Percentiles rank a stretch among this genome's conserved stretches.
phyloP scores from a whole-genome alignment of 2,329 filamentous ascomycete genomes.

The Talaromyces verruculosus region DNA sequence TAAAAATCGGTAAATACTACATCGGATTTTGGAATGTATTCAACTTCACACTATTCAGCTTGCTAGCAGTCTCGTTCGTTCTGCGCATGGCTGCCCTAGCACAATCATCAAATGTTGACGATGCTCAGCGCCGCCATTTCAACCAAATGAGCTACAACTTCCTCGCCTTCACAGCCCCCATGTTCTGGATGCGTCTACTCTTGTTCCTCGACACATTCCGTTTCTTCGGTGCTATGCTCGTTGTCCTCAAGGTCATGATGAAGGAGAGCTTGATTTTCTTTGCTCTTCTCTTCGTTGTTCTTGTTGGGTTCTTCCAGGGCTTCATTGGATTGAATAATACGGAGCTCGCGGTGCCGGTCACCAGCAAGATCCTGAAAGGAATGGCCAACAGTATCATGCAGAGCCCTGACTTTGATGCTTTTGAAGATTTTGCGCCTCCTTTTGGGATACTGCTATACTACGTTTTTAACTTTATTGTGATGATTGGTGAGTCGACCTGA shows the following conservation, averaged over 20 bases:
- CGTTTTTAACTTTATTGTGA: conserved; percentile 94
- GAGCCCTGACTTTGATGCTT: conserved; percentile 83
- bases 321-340: conserved; percentile 89
- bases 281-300: conserved; percentile 77
- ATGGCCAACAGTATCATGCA: conserved; percentile 89
- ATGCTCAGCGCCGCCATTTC: conserved; percentile 58
- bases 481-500: conserved; percentile 59
- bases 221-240: conserved; percentile 98
- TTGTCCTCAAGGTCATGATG: conserved; percentile 94
- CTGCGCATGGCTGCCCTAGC: conserved; percentile 75
- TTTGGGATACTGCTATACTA: conserved; percentile 97
- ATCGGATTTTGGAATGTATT: conserved; percentile 97
- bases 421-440: conserved; percentile 86
- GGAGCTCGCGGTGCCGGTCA: conserved; percentile 63
- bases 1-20: conserved; percentile 90
- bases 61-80: conserved; percentile 76
- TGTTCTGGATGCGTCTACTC: conserved; percentile 94
- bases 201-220: conserved; percentile 90
- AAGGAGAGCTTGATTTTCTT: conserved; percentile 96
- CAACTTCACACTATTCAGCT: conserved; percentile 76
- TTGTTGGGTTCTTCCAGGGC: conserved; percentile 79
- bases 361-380: conserved; percentile 49
- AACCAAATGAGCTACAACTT: conserved; percentile 91
- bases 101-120: conserved; percentile 54
- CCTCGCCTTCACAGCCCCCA: conserved; percentile 84